A percentile compares a stretch with the other conserved stretches of the same genome.
phyloP scores from a whole-genome alignment of 345 rosid species.

The Syzygium grande region DNA sequence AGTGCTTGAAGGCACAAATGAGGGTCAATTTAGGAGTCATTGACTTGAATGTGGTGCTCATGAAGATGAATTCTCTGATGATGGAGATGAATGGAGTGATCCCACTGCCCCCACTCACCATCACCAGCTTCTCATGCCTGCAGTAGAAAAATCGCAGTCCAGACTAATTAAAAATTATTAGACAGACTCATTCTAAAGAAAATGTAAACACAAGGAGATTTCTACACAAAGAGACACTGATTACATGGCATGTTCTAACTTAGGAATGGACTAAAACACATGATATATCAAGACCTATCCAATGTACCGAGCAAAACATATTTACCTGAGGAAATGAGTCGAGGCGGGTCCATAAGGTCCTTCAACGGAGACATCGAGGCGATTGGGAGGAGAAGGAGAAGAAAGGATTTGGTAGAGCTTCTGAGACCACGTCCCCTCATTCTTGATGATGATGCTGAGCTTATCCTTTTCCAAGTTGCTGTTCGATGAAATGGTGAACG shows the following conservation, averaged over 20 bases:
- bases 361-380: conserved; percentile 54
- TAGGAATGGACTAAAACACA: neutral
- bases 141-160: neutral
- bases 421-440: conserved; percentile 79
- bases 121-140: conserved; percentile 65
- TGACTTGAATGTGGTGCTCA: neutral
- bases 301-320: neutral
- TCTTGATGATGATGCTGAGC: conserved; percentile 57
- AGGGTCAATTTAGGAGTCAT: conserved; percentile 21
- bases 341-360: conserved; percentile 92
- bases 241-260: neutral
- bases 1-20: conserved; percentile 25
- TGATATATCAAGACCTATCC: neutral
- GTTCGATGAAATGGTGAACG: conserved; percentile 65
- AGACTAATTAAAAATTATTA: neutral
- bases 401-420: conserved; percentile 60
- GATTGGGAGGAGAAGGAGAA: conserved; percentile 36
- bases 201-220: neutral
- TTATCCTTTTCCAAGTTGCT: conserved; percentile 59
- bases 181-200: neutral
- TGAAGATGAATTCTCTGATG: conserved; percentile 22
- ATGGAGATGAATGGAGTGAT: conserved; percentile 83
- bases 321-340: conserved; percentile 56
- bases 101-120: conserved; percentile 95
- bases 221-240: too few species aligned